These are phyloP conservation scores for Cladosporium austrohemisphaericum DNA, from an alignment of 2,329 filamentous ascomycete genomes.

Conservation along the genomic window DNA sequence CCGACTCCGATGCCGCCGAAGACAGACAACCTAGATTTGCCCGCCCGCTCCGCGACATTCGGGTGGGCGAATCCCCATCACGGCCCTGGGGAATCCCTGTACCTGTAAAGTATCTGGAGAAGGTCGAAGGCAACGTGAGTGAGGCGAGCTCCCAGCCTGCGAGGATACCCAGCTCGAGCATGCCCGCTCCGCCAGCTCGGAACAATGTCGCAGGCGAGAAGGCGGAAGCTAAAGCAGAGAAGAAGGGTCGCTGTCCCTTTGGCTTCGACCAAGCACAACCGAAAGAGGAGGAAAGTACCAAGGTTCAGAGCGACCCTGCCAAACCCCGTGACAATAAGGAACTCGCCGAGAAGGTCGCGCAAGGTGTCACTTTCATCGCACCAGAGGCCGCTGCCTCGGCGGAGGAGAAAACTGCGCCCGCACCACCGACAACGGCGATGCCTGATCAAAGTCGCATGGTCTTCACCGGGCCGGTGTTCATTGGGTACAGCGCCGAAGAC, in stretches of 20 bases:
- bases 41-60: slow-evolving; percentile 77
- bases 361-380: slow-evolving; percentile 10
- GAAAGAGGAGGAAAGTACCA: neutral
- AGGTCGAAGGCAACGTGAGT: slow-evolving; percentile 29
- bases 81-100: slow-evolving; percentile 89
- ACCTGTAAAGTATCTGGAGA: slow-evolving; percentile 53
- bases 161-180: slow-evolving; percentile 41
- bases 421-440: neutral
- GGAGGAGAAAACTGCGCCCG: neutral
- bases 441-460: slow-evolving; percentile 62
- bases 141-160: slow-evolving; percentile 38
- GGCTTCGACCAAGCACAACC: slow-evolving; percentile 17
- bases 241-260: slow-evolving; percentile 20
- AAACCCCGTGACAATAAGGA: too few relatives aligned
- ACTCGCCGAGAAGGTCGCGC: neutral
- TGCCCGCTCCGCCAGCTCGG: neutral
- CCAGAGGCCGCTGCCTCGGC: neutral
- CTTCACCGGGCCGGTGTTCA: slow-evolving; percentile 90
- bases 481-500: slow-evolving; percentile 83
- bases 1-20: slow-evolving; percentile 36
- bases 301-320: neutral
- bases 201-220: neutral
- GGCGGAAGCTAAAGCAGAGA: neutral
- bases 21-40: slow-evolving; percentile 71
- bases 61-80: slow-evolving; percentile 91